phyloP scores from a whole-genome alignment of 306 rosid genomes.

The Cucumis cinereus region DNA sequence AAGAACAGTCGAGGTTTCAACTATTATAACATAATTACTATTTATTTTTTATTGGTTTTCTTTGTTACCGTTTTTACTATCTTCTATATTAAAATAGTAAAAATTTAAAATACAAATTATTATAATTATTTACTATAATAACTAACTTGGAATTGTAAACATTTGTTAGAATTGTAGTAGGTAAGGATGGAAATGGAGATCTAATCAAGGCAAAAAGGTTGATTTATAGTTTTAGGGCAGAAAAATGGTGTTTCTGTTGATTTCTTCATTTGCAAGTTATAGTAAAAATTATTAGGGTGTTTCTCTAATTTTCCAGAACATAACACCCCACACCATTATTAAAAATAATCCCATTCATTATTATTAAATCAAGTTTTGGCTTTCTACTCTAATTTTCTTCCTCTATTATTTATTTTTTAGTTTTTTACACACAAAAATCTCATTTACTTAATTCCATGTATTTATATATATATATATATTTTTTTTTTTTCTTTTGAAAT shows the following conservation, averaged over 20 bases:
- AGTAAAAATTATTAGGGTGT: background rate
- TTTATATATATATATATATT: too few relatives aligned
- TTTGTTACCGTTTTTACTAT: too few relatives aligned
- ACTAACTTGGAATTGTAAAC: too few relatives aligned
- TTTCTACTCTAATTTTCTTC: background rate
- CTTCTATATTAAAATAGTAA: too few relatives aligned
- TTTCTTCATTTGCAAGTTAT: background rate
- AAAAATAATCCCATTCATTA: background rate
- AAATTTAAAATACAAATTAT: too few relatives aligned
- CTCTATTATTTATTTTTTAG: background rate
- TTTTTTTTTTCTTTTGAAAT: too few relatives aligned
- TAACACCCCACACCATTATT: background rate
- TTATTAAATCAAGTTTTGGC: background rate
- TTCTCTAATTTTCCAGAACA: background rate
- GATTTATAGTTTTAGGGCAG: background rate
- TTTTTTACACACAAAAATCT: too few relatives aligned
- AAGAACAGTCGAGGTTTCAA: too few relatives aligned
- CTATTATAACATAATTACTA: too few relatives aligned
- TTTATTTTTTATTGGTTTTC: too few relatives aligned
- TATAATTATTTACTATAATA: too few relatives aligned
- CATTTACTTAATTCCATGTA: background rate
- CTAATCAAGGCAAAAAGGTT: background rate
- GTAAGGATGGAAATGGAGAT: background rate
- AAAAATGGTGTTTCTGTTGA: background rate
- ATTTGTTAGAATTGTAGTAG: background rate